Evolutionary conservation across 2,329 filamentous ascomycete species (phyloP).

Genomic region (Zymoseptoria tritici): DNA sequence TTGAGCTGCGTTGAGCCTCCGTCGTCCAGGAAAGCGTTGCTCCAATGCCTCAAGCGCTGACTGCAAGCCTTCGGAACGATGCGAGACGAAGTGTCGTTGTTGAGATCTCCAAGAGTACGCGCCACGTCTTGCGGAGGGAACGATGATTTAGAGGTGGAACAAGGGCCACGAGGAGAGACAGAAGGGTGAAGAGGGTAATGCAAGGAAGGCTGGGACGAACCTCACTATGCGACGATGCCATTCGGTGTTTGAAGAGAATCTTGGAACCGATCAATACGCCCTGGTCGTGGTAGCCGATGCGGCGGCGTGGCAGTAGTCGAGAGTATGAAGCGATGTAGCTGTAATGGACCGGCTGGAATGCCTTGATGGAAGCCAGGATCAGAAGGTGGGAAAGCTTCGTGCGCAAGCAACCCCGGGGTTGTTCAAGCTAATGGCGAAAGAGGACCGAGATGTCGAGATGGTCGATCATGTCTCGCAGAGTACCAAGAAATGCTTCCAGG

Average conservation of each 20-base stretch:
- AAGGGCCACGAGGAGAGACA: constrained; percentile 13
- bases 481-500: constrained; percentile 19
- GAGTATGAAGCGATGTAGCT: constrained; percentile 14
- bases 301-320: constrained; percentile 11
- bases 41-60: constrained; percentile 11
- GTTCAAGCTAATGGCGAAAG: background rate
- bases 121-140: constrained; percentile 17
- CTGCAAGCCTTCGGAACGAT: constrained; percentile 9
- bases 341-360: constrained; percentile 13
- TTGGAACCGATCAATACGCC: constrained; percentile 10
- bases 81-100: constrained; percentile 5
- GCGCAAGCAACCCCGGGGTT: background rate
- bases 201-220: constrained; percentile 20
- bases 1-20: constrained; percentile 4
- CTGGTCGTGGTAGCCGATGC: constrained; percentile 17
- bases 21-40: constrained; percentile 5
- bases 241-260: constrained; percentile 16
- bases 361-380: constrained; percentile 1
- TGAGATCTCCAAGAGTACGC: constrained; percentile 11
- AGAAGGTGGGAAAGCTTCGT: background rate
- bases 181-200: constrained; percentile 15
- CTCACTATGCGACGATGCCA: constrained; percentile 18
- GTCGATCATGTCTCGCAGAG: constrained; percentile 14
- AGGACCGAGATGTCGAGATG: constrained; percentile 9
- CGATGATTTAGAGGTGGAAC: constrained; percentile 16